Evolutionary conservation across 176 grass and related monocot genomes (phyloP).

Genomic region (Oryza brachyantha): DNA sequence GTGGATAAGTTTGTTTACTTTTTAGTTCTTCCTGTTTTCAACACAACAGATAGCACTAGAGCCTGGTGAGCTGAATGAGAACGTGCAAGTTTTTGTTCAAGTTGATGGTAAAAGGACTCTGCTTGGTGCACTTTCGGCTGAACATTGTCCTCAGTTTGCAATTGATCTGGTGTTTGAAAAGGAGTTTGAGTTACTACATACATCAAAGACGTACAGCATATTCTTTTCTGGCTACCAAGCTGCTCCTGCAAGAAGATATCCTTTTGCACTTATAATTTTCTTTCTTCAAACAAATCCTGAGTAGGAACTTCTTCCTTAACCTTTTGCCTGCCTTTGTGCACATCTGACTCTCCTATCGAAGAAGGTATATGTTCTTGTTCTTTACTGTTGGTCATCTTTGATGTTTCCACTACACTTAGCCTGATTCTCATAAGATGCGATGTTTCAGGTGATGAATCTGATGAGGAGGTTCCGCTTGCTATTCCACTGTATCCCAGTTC

Average conservation of each 20-base stretch:
- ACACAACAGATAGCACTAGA: constrained; percentile 34
- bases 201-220: constrained; percentile 54
- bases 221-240: constrained; percentile 56
- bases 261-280: constrained; percentile 24
- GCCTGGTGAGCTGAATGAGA: constrained; percentile 38
- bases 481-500: constrained; percentile 23
- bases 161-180: constrained; percentile 69
- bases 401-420: constrained; percentile 5
- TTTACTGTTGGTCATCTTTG: constrained; percentile 7
- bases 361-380: constrained; percentile 20
- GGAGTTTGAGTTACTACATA: constrained; percentile 76
- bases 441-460: constrained; percentile 39
- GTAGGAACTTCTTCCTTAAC: constrained; percentile 21
- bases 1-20: neutral
- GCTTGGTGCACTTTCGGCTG: constrained; percentile 53
- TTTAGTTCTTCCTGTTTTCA: neutral
- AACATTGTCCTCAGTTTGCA: constrained; percentile 43
- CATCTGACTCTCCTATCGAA: neutral
- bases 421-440: neutral
- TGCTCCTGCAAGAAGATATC: constrained; percentile 1
- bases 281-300: constrained; percentile 7
- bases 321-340: constrained; percentile 8
- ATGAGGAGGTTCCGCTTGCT: constrained; percentile 30
- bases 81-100: constrained; percentile 60
- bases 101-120: constrained; percentile 40